phyloP scores from a whole-genome alignment of 2,329 filamentous ascomycete genomes.

The Arthrobotrys conoides region DNA sequence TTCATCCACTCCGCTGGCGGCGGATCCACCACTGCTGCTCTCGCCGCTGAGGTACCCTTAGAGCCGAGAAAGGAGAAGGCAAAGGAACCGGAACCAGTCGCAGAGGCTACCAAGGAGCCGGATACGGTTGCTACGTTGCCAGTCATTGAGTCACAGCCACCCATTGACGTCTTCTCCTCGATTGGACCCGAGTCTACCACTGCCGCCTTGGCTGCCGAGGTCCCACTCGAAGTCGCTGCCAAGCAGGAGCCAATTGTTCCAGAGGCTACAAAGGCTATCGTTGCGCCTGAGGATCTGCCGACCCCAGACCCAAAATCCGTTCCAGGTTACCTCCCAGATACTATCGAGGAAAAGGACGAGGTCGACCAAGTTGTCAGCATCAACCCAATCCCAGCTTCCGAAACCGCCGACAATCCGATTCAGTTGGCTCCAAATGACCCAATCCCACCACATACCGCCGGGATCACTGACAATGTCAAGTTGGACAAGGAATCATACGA shows the following conservation, averaged over 20 bases:
- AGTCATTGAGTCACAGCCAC: conserved; percentile 23
- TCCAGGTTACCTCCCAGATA: conserved; percentile 77
- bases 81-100: conserved; percentile 66
- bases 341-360: conserved; percentile 68
- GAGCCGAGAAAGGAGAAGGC: conserved; percentile 69
- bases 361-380: conserved; percentile 71
- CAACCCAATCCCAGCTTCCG: conserved; percentile 75
- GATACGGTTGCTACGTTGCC: conserved; percentile 61
- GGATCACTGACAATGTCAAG: conserved; percentile 78
- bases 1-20: conserved; percentile 69
- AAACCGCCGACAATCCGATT: conserved; percentile 82
- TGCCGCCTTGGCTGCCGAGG: conserved; percentile 77
- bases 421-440: conserved; percentile 83
- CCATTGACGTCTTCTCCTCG: conserved; percentile 73
- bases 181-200: conserved; percentile 80
- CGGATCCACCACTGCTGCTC: conserved; percentile 78
- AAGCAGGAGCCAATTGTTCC: conserved; percentile 67
- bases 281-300: conserved; percentile 67
- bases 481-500: conserved; percentile 90
- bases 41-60: conserved; percentile 78
- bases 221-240: conserved; percentile 73
- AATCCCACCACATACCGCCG: conserved; percentile 77
- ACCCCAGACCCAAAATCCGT: conserved; percentile 66
- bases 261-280: conserved; percentile 78
- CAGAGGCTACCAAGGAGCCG: conserved; percentile 63